These are phyloP conservation scores for Pseudocercospora fijiensis DNA, from an alignment of 2,329 filamentous ascomycete species.

Conservation along the genomic window DNA sequence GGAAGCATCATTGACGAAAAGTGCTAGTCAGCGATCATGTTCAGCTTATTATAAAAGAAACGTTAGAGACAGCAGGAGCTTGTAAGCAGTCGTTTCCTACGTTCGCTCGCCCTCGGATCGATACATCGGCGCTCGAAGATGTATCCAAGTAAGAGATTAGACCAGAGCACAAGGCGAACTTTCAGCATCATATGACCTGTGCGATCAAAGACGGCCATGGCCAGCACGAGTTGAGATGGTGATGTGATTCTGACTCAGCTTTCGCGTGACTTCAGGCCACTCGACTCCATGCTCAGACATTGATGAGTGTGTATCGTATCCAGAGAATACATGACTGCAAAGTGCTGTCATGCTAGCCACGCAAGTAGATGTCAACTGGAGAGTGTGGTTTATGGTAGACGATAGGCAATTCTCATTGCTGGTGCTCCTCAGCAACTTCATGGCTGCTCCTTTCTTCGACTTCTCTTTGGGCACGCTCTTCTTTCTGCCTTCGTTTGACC, in stretches of 20 bases:
- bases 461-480: slow-evolving; percentile 16
- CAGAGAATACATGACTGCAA: neutral
- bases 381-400: neutral
- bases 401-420: neutral
- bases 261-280: neutral
- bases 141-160: neutral
- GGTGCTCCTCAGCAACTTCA: neutral
- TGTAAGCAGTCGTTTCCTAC: neutral
- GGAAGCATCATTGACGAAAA: neutral
- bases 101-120: neutral
- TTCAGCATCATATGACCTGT: neutral
- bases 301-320: neutral
- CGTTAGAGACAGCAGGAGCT: neutral
- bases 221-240: neutral
- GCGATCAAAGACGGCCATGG: neutral
- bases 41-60: no score
- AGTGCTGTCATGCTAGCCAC: neutral
- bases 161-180: neutral
- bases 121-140: neutral
- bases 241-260: neutral
- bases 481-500: slow-evolving; percentile 40
- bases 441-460: neutral
- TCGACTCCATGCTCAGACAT: neutral
- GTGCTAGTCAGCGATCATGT: neutral
- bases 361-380: neutral